phyloP scores from a whole-genome alignment of 1,284 basidiomycete genomes.

The Ustilago curta region DNA sequence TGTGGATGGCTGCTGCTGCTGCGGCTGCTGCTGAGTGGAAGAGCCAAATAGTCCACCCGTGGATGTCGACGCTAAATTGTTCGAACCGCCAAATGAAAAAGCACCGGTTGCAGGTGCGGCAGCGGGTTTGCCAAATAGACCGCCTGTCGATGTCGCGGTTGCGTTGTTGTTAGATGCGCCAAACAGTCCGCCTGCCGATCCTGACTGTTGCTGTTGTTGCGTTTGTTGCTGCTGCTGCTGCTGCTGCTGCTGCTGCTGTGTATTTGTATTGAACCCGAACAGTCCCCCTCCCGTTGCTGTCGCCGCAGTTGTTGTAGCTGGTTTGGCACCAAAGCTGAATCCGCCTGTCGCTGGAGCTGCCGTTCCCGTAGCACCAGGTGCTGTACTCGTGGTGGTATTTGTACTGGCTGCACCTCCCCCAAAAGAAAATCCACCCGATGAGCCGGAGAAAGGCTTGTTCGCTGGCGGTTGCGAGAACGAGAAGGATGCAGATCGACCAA shows the following conservation, averaged over 20 bases:
- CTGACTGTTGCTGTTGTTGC: slow-evolving; percentile 19
- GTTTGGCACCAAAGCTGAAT: slow-evolving; percentile 53
- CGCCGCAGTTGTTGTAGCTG: slow-evolving; percentile 21
- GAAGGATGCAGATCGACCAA: slow-evolving; percentile 51
- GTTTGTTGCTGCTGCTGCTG: slow-evolving; percentile 26
- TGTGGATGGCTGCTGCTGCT: slow-evolving; percentile 19
- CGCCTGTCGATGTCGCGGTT: slow-evolving; percentile 19
- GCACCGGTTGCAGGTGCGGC: slow-evolving; percentile 24
- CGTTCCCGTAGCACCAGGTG: slow-evolving; percentile 16
- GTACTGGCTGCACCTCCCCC: slow-evolving; percentile 22
- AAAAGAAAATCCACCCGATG: slow-evolving; percentile 46
- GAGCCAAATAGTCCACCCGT: slow-evolving; percentile 27
- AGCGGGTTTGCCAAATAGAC: slow-evolving; percentile 40
- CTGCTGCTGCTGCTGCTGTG: slow-evolving; percentile 23
- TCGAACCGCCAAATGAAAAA: slow-evolving; percentile 43
- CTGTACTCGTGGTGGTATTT: slow-evolving; percentile 16
- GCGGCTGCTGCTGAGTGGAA: slow-evolving; percentile 28
- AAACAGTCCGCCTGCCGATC: slow-evolving; percentile 34
- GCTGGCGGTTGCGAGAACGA: slow-evolving; percentile 53
- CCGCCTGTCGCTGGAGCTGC: slow-evolving; percentile 32
- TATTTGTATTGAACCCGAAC: slow-evolving; percentile 35
- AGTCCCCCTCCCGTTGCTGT: slow-evolving; percentile 36
- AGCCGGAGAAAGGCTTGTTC: slow-evolving; percentile 50
- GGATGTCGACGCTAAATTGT: slow-evolving; percentile 27
- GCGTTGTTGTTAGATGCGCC: slow-evolving; percentile 32